phyloP scores from a whole-genome alignment of 345 rosid species.

The Eucalyptus tenuipes region DNA sequence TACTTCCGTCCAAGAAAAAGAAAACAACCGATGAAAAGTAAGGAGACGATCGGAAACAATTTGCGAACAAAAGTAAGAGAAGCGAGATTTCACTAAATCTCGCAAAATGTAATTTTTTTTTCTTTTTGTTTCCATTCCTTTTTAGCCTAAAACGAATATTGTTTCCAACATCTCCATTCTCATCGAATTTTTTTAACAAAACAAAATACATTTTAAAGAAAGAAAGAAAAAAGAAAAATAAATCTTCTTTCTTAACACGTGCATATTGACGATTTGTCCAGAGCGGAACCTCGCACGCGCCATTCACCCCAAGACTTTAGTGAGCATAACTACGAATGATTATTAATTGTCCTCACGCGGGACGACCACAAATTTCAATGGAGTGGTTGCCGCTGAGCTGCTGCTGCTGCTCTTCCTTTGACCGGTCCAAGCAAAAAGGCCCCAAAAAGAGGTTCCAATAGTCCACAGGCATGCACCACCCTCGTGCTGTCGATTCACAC shows the following conservation, averaged over 20 bases:
- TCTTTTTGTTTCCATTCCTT: not conserved
- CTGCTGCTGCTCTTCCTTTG: not conserved
- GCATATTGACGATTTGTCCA: not conserved
- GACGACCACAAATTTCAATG: not conserved
- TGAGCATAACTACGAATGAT: not conserved
- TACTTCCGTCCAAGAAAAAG: not conserved
- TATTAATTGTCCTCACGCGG: not conserved
- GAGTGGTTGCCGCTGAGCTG: not conserved
- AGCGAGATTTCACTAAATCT: not conserved
- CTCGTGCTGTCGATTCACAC: not conserved
- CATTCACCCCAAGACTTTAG: not conserved
- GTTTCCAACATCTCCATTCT: not conserved
- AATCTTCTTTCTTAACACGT: fast-evolving
- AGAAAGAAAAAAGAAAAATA: not conserved
- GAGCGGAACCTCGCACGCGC: not conserved
- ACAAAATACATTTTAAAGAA: not conserved
- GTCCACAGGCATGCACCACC: not conserved
- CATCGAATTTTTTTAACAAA: not conserved
- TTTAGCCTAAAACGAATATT: not conserved
- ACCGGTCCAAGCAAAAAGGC: not conserved
- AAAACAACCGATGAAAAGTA: not conserved
- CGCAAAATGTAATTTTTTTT: not conserved
- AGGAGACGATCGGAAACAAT: fast-evolving
- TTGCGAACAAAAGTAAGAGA: fast-evolving
- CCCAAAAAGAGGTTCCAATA: not conserved